These are phyloP conservation scores for Naegleria gruberi DNA, from an alignment of 208 protist genomes.

Conservation along the genomic window DNA sequence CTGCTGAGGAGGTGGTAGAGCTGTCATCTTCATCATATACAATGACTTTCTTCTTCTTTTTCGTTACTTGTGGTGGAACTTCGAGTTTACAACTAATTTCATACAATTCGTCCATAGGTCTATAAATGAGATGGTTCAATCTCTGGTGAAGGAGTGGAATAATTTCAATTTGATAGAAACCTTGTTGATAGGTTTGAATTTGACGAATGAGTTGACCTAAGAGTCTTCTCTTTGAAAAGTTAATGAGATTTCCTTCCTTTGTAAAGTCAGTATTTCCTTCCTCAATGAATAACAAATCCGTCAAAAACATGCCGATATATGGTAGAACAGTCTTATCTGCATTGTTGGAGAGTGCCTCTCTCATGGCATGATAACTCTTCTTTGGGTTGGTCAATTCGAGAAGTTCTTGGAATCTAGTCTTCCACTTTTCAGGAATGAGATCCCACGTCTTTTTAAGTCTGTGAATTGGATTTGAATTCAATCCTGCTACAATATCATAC, in stretches of 20 bases:
- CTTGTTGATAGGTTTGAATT: conserved; percentile 38
- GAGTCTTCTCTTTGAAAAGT: conserved; percentile 35
- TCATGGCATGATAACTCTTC: neutral
- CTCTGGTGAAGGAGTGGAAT: neutral
- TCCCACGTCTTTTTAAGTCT: conserved; percentile 37
- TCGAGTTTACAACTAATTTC: neutral
- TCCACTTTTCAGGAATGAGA: conserved; percentile 19
- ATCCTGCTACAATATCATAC: conserved; percentile 25
- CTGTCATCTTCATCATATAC: too few relatives aligned
- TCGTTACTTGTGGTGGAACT: neutral
- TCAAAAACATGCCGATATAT: conserved; percentile 37
- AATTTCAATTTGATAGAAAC: conserved; percentile 35
- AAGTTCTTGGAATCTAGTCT: conserved; percentile 23
- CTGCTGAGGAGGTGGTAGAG: too few relatives aligned
- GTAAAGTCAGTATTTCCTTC: conserved; percentile 25
- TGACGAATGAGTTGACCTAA: conserved; percentile 35
- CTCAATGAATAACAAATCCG: conserved; percentile 33
- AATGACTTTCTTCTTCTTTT: neutral
- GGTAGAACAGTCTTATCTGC: conserved; percentile 25
- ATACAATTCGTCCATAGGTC: conserved; percentile 2
- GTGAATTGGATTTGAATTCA: conserved; percentile 28
- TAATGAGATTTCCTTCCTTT: conserved; percentile 30
- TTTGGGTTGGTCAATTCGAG: conserved; percentile 16
- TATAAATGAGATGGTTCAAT: neutral
- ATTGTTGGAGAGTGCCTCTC: neutral